Conservation (phyloP, 108 stramenopile species). For the Poteriospumella lacustris region DNA sequence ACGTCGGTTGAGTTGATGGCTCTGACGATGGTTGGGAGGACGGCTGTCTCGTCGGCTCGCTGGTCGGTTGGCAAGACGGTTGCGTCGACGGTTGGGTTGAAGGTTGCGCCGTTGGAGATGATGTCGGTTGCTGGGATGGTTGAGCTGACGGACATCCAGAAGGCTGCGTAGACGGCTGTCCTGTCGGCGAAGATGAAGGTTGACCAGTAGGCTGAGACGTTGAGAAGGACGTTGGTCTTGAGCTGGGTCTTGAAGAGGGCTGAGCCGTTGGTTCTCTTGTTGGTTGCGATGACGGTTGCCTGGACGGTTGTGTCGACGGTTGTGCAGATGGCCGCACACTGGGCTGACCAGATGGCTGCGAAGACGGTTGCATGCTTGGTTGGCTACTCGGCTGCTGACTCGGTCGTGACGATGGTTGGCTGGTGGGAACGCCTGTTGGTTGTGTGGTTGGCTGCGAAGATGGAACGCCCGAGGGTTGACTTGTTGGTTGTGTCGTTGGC, state of each 20-base stretch:
- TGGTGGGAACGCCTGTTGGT: too few relatives aligned
- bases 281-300: background rate
- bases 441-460: too few relatives aligned
- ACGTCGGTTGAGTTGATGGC: background rate
- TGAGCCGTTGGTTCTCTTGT: background rate
- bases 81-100: background rate
- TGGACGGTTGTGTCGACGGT: background rate
- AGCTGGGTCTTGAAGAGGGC: background rate
- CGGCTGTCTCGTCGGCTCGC: background rate
- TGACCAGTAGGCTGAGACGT: background rate
- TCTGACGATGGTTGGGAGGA: background rate
- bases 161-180: background rate
- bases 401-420: background rate
- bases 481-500: background rate
- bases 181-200: background rate
- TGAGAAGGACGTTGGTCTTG: background rate
- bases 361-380: background rate
- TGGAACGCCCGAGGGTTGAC: background rate
- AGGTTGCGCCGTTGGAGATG: background rate
- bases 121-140: background rate
- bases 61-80: conserved; percentile 9
- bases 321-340: background rate
- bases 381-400: background rate
- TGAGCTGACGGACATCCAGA: background rate
- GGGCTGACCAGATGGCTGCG: background rate